phyloP scores from a whole-genome alignment of 306 rosid genomes.

The Rosa persica region DNA sequence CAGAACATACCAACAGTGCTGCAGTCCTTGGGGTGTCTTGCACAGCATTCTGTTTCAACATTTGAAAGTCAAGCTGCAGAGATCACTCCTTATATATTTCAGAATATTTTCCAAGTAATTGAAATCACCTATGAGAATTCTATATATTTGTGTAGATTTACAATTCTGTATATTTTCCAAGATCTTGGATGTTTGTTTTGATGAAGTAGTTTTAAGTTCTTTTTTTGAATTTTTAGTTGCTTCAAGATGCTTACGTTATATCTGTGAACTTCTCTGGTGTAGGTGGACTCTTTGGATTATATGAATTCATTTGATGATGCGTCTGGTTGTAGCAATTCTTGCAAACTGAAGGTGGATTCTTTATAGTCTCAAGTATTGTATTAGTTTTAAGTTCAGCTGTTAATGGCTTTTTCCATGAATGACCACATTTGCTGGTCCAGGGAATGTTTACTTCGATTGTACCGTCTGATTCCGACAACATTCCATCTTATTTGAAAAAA shows the following conservation, averaged over 20 bases:
- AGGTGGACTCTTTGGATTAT: conserved; percentile 53
- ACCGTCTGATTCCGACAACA: neutral
- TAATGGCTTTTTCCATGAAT: neutral
- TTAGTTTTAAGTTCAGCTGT: conserved; percentile 13
- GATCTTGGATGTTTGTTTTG: neutral
- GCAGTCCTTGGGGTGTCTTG: conserved; percentile 88
- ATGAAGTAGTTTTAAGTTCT: neutral
- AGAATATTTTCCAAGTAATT: conserved; percentile 71
- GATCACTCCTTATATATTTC: conserved; percentile 55
- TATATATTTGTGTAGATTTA: conserved; percentile 12
- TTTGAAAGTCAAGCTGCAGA: conserved; percentile 60
- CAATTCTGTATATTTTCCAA: no score
- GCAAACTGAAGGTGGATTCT: conserved; percentile 71
- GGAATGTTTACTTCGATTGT: neutral
- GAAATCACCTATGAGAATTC: neutral
- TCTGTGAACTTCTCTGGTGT: conserved; percentile 31
- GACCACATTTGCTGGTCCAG: neutral
- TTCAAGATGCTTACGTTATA: conserved; percentile 19
- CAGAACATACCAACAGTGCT: conserved; percentile 71
- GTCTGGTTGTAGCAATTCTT: conserved; percentile 42
- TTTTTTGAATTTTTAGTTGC: conserved; percentile 11
- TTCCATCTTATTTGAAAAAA: neutral
- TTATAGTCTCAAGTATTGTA: conserved; percentile 18
- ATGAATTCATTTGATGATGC: conserved; percentile 29
- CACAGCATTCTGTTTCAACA: conserved; percentile 62